Percentiles rank a stretch among this genome's conserved stretches.
phyloP scores from a whole-genome alignment of 371 early-diverging fungal species.

The Synchytrium microbalum region DNA sequence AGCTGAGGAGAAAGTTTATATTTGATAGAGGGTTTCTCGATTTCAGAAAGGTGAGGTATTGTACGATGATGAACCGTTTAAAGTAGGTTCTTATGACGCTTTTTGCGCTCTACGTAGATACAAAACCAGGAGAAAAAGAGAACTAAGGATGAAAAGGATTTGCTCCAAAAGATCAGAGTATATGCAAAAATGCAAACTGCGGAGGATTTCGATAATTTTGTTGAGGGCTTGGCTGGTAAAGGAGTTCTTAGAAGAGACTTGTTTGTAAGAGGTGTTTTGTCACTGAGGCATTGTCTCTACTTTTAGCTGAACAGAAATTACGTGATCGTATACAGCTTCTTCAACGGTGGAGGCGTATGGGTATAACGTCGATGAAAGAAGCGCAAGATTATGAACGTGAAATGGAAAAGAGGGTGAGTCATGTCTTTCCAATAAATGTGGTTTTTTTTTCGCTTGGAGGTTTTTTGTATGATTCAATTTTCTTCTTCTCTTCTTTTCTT shows the following conservation, averaged over 20 bases:
- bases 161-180: conserved; percentile 68
- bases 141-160: conserved; percentile 74
- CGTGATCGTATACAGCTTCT: conserved; percentile 73
- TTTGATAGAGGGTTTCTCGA: conserved; percentile 81
- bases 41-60: conserved; percentile 53
- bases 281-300: background rate
- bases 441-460: background rate
- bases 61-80: conserved; percentile 10
- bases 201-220: conserved; percentile 72
- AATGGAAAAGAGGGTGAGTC: conserved; percentile 19
- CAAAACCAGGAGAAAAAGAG: conserved; percentile 71
- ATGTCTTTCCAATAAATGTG: background rate
- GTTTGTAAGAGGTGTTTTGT: background rate
- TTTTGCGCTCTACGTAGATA: conserved; percentile 32
- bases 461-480: too few relatives aligned
- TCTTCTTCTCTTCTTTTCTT: too few relatives aligned
- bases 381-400: conserved; percentile 59
- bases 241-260: background rate
- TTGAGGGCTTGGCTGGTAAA: conserved; percentile 67
- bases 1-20: conserved; percentile 77
- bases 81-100: background rate
- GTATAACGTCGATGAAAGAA: conserved; percentile 67
- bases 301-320: conserved; percentile 56
- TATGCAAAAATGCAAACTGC: conserved; percentile 82
- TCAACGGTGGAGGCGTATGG: conserved; percentile 85